Percentiles rank a stretch among this genome's conserved stretches.
These are phyloP conservation scores for Syzygium grande DNA, from an alignment of 345 rosid species.

Conservation along the genomic window DNA sequence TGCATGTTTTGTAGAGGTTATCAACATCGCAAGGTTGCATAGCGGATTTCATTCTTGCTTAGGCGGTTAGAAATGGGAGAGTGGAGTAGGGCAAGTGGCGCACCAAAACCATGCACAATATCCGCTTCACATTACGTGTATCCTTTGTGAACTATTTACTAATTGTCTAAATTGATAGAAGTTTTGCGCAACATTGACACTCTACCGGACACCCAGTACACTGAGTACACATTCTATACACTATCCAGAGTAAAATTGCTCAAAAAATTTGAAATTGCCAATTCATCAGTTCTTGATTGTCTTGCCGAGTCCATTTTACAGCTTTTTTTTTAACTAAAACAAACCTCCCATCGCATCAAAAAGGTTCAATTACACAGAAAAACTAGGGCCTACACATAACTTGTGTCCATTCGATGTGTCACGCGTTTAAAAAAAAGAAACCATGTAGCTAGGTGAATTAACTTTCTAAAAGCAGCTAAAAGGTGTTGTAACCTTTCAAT, in stretches of 20 bases:
- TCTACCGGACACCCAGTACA: neutral
- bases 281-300: neutral
- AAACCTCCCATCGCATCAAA: too few species aligned
- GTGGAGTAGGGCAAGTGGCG: neutral
- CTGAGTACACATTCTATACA: neutral
- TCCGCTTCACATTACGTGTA: neutral
- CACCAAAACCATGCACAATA: neutral
- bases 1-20: neutral
- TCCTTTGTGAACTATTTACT: neutral
- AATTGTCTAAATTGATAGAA: neutral
- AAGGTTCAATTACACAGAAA: too few species aligned
- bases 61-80: neutral
- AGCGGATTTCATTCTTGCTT: neutral
- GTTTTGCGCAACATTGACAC: neutral
- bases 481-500: neutral
- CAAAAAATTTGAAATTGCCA: neutral
- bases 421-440: neutral
- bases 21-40: neutral
- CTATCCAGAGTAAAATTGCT: neutral
- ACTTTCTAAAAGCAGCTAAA: neutral
- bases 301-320: neutral
- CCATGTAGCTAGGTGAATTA: neutral
- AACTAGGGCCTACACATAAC: too few species aligned
- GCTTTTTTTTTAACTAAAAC: too few species aligned
- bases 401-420: neutral